Evolutionary conservation across 495 filamentous ascomycete species (phyloP).

Genomic region (Amniculicola lignicola): DNA sequence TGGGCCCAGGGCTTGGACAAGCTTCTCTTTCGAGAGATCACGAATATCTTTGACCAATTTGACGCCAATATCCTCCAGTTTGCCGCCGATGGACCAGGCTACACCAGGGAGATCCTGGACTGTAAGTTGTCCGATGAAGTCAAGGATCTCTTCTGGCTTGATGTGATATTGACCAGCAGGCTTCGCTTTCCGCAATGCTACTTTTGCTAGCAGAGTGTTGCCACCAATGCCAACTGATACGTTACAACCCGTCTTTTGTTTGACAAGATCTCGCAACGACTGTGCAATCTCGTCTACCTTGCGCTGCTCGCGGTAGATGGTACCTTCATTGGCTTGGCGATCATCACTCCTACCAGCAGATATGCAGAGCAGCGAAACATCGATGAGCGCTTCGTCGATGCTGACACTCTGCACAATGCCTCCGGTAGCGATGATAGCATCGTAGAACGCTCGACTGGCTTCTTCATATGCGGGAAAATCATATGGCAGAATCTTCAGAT

Average conservation of each 20-base stretch:
- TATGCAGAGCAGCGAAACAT: slow-evolving; percentile 67
- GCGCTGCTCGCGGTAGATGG: slow-evolving; percentile 75
- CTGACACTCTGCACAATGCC: slow-evolving; percentile 93
- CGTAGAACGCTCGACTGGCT: slow-evolving; percentile 83
- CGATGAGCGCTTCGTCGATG: slow-evolving; percentile 88
- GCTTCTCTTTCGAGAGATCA: slow-evolving; percentile 66
- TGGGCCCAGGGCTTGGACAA: slow-evolving; percentile 71
- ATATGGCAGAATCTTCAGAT: slow-evolving; percentile 82
- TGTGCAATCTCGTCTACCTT: slow-evolving; percentile 73
- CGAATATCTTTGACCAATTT: slow-evolving; percentile 80
- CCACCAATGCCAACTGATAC: slow-evolving; percentile 94
- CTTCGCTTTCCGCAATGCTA: slow-evolving; percentile 88
- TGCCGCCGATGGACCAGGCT: slow-evolving; percentile 77
- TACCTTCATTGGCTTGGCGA: slow-evolving; percentile 64
- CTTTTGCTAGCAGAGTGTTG: slow-evolving; percentile 86
- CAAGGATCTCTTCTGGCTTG: slow-evolving; percentile 70
- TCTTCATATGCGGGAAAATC: slow-evolving; percentile 94
- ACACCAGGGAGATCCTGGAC: slow-evolving; percentile 85
- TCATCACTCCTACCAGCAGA: slow-evolving; percentile 66
- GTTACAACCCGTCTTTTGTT: slow-evolving; percentile 71
- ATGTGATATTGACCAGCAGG: slow-evolving; percentile 90
- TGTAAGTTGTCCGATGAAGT: slow-evolving; percentile 69
- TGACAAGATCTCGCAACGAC: slow-evolving; percentile 63
- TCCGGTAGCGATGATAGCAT: slow-evolving; percentile 71
- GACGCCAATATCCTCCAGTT: slow-evolving; percentile 81